A percentile compares a stretch with the other conserved stretches of the same genome.
Evolutionary conservation across 345 rosid species (phyloP).

Genomic region (Acer negundo): DNA sequence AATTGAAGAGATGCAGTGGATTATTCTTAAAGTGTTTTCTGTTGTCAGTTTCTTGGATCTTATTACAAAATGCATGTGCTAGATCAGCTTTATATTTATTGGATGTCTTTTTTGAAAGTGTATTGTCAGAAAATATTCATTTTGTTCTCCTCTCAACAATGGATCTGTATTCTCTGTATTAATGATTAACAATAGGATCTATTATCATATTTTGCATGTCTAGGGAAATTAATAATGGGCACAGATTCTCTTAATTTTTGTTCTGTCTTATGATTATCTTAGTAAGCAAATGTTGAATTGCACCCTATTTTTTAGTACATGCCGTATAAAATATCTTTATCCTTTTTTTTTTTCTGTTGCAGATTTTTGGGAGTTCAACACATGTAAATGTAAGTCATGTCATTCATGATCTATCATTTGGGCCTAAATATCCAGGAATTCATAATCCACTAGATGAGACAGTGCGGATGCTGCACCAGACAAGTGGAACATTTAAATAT

Average conservation of each 20-base stretch:
- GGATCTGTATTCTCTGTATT: background rate
- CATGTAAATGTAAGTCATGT: slow-evolving; percentile 89
- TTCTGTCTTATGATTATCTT: background rate
- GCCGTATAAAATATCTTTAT: background rate
- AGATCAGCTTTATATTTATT: background rate
- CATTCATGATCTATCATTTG: slow-evolving; percentile 90
- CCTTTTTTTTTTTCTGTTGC: slow-evolving; percentile 24
- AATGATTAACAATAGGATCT: background rate
- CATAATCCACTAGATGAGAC: slow-evolving; percentile 98
- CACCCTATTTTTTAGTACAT: background rate
- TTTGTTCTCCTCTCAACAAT: background rate
- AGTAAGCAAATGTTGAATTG: background rate
- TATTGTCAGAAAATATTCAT: background rate
- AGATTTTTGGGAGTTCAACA: slow-evolving; percentile 89
- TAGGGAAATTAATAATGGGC: background rate
- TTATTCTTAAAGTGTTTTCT: background rate
- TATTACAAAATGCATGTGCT: background rate
- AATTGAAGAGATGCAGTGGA: background rate
- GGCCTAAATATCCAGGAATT: slow-evolving; percentile 92
- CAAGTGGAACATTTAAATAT: slow-evolving; percentile 95
- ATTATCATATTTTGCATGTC: background rate
- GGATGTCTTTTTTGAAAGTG: background rate
- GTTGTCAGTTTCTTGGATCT: background rate
- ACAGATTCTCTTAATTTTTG: background rate
- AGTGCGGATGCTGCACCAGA: slow-evolving; percentile 55